Conservation (phyloP, 768 basidiomycete genomes). For the Lentinula edodes region DNA sequence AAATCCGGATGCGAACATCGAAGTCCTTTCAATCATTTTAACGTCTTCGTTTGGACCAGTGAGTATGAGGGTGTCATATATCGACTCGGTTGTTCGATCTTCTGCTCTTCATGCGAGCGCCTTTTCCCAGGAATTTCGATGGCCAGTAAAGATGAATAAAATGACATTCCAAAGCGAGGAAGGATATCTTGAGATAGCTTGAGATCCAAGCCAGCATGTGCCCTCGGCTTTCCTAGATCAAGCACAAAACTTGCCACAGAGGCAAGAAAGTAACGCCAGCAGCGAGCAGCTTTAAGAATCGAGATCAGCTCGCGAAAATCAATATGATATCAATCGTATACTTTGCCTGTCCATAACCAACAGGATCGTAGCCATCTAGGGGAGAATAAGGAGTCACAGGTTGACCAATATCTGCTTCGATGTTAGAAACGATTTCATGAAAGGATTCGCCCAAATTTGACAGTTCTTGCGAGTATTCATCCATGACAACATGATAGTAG, state of each 20-base stretch:
- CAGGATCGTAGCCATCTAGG: background rate
- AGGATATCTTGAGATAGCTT: conserved; percentile 7
- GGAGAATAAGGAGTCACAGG: background rate
- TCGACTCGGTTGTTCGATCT: background rate
- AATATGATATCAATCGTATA: background rate
- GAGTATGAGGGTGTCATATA: background rate
- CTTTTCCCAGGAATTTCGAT: conserved; percentile 8
- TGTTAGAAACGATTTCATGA: background rate
- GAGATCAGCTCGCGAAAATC: background rate
- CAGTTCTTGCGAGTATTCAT: no score
- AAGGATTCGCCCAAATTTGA: background rate
- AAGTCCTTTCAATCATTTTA: background rate
- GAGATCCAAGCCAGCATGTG: background rate
- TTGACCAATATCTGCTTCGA: no score
- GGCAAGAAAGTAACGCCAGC: background rate
- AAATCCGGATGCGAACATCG: background rate
- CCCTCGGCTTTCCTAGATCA: background rate
- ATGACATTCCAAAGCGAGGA: conserved; percentile 7
- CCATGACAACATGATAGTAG: no score
- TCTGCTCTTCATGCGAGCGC: background rate
- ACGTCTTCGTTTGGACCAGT: background rate
- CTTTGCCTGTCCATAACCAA: background rate
- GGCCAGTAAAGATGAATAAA: conserved; percentile 7
- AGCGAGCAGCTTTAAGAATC: conserved; percentile 3
- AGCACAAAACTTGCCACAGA: background rate